These are phyloP conservation scores for Leishmania arabica DNA, from an alignment of 208 protist genomes.

Conservation along the genomic window DNA sequence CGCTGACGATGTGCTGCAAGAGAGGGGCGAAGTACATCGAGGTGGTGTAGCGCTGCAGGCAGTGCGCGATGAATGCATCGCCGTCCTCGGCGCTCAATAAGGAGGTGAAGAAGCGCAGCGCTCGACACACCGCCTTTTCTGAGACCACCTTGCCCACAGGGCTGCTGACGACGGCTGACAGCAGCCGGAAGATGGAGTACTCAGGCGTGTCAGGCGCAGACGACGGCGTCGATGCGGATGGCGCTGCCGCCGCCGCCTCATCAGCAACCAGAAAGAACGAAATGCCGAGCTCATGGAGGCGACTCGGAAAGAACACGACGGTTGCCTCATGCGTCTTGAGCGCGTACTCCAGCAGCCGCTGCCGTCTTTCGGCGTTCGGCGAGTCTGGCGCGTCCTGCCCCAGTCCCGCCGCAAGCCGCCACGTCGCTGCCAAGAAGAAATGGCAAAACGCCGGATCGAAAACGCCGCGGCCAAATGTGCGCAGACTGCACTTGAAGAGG, in stretches of 20 bases:
- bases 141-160: conserved; percentile 43
- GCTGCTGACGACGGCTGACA: conserved; percentile 35
- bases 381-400: conserved; percentile 9
- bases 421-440: conserved; percentile 54
- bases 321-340: conserved; percentile 62
- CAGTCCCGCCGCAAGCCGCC: conserved; percentile 42
- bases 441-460: conserved; percentile 66
- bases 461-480: conserved; percentile 66
- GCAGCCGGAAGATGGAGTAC: conserved; percentile 25
- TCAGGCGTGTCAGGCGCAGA: neutral
- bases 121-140: conserved; percentile 69
- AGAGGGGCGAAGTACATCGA: conserved; percentile 25
- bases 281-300: conserved; percentile 40
- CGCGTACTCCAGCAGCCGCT: conserved; percentile 71
- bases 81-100: conserved; percentile 57
- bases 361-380: conserved; percentile 9
- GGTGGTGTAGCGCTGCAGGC: conserved; percentile 22
- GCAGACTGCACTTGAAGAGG: conserved; percentile 74
- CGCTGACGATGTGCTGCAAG: conserved; percentile 41
- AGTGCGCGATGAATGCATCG: conserved; percentile 39
- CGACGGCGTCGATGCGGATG: neutral
- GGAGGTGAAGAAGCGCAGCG: conserved; percentile 45
- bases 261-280: conserved; percentile 44
- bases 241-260: neutral
- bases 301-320: conserved; percentile 45